Conservation (phyloP, 2,329 filamentous ascomycete genomes). For the Trichoderma atroviride region DNA sequence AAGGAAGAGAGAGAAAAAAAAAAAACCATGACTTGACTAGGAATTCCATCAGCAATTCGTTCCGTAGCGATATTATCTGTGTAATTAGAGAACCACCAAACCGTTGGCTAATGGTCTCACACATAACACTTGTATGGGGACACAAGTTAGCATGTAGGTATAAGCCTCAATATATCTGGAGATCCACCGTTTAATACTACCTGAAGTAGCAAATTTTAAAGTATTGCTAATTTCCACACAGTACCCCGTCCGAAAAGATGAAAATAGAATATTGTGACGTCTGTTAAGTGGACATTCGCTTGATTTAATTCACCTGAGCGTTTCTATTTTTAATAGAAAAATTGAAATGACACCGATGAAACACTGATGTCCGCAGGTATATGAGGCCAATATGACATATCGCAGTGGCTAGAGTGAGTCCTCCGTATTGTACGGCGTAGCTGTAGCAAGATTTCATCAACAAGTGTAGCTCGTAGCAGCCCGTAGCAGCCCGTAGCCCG, state of each 20-base stretch:
- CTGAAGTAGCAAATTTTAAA: background rate
- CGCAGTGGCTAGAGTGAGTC: background rate
- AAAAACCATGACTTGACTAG: background rate
- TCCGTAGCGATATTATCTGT: conserved; percentile 14
- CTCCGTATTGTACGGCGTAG: background rate
- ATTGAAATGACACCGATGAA: background rate
- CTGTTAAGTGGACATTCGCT: background rate
- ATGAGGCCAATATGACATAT: conserved; percentile 9
- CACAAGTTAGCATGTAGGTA: background rate
- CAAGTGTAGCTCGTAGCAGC: background rate
- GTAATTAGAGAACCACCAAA: conserved; percentile 10
- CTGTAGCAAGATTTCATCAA: background rate
- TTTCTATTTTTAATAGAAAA: conserved; percentile 6
- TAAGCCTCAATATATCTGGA: conserved; percentile 18
- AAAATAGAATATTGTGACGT: conserved; percentile 15
- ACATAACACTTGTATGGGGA: conserved; percentile 1
- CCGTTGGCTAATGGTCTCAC: conserved; percentile 7
- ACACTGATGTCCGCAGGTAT: background rate
- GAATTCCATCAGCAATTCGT: background rate
- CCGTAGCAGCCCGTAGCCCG: background rate
- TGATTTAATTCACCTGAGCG: background rate
- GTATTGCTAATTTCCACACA: conserved; percentile 20
- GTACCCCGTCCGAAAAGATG: background rate
- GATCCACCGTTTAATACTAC: conserved; percentile 8
- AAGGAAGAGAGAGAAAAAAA: no score